Base-by-base conservation (phyloP, 495 filamentous ascomycete species). In the Aspergillus sclerotioniger region DNA sequence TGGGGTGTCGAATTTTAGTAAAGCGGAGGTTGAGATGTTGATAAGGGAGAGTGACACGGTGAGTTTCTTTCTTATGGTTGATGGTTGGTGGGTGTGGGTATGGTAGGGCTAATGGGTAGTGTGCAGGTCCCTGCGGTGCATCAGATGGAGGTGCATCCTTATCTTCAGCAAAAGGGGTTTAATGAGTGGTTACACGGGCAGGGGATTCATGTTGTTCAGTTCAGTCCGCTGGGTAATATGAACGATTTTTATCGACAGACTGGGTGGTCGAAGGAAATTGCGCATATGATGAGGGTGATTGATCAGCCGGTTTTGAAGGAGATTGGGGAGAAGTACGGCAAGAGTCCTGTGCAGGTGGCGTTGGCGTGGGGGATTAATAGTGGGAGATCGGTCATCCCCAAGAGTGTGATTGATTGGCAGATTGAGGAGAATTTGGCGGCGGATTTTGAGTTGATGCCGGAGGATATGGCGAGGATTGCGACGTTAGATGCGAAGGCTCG, bases 1-100 rank as follows among this genome's bases (percentile, higher is more conserved):
- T 63, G 90, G 90, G 3, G 82, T 93, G 15, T 89, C 86, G 62
- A 93, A 92, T 72, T 90, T 91, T 71, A 83, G 77, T 8, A 77
- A 83, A 57, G 74, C 71, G 15, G 84, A 91, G 62, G 69, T 90
- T 51, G 84, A 90, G 74, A 75, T 76, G 52, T 63, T 91, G 15
- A 51, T 92, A 19, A 76, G 82, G 55, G 77, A 87, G 16, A 69
- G 74, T 32, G 71, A 63, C 7, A 76, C 85, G 25, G 79, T 83
- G 15, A 39, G 50, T 50, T 10, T 3, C 25, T 25, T 8, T n/a
- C 17, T 3, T 35, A n/a, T n/a, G n/a, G n/a, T n/a, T n/a, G n/a
- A n/a, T n/a, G n/a, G n/a, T n/a, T n/a, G n/a, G n/a, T n/a, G n/a
- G n/a, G n/a, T n/a, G n/a, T 17, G 15, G 28, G n/a, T 3, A 6